Evolutionary conservation across 257 asterid genomes (phyloP).

Genomic region (Solanum pimpinellifolium): DNA sequence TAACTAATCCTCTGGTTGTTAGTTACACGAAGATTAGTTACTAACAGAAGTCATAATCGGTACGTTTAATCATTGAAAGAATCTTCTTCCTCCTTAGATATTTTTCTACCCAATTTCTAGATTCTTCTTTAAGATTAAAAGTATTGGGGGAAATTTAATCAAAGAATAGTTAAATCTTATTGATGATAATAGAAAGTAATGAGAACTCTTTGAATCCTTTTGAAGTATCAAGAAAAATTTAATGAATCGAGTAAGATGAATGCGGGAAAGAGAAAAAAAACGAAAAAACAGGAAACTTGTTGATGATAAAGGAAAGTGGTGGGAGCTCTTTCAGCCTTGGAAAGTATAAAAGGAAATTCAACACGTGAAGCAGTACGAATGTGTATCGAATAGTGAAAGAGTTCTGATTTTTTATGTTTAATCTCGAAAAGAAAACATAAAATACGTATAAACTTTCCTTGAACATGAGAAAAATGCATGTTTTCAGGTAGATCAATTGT

Average conservation of each 20-base stretch:
- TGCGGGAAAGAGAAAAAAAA: background rate
- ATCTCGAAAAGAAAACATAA: background rate
- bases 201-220: background rate
- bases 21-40: too few relatives aligned
- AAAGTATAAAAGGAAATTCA: background rate
- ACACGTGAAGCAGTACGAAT: background rate
- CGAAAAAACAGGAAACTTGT: too few relatives aligned
- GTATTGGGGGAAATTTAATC: too few relatives aligned
- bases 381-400: background rate
- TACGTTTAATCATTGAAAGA: too few relatives aligned
- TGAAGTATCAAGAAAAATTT: background rate
- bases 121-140: too few relatives aligned
- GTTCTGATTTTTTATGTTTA: background rate
- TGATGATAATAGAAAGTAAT: background rate
- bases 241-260: background rate
- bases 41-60: too few relatives aligned
- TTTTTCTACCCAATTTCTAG: too few relatives aligned
- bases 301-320: background rate
- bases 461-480: background rate
- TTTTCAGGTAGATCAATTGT: background rate
- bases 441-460: background rate
- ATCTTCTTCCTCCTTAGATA: too few relatives aligned
- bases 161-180: background rate
- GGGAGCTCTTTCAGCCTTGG: background rate
- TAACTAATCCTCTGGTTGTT: too few relatives aligned